A percentile compares a stretch with the other conserved stretches of the same genome.
These are phyloP conservation scores for Phytophthora chlamydospora DNA, from an alignment of 352 stramenopile species.

Conservation along the genomic window DNA sequence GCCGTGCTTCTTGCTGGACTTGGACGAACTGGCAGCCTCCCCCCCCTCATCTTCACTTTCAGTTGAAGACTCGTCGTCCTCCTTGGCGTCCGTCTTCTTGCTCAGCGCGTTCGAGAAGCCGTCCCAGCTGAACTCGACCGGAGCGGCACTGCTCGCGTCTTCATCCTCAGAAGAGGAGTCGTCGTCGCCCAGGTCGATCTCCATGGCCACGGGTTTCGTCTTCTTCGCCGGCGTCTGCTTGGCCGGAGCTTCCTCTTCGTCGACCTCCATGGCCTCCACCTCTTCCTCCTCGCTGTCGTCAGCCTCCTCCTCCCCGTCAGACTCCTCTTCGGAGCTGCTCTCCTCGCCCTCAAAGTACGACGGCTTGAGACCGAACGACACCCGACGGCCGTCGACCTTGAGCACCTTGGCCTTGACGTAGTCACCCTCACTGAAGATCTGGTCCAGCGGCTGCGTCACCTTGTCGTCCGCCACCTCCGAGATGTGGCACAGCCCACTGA, in stretches of 20 bases:
- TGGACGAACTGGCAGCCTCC: slow-evolving; percentile 71
- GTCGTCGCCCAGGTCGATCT: slow-evolving; percentile 56
- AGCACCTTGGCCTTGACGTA: slow-evolving; percentile 97
- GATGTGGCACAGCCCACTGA: slow-evolving; percentile 96
- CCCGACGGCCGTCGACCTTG: slow-evolving; percentile 91
- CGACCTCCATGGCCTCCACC: slow-evolving; percentile 55
- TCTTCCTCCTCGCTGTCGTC: slow-evolving; percentile 56
- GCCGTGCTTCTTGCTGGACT: slow-evolving; percentile 91
- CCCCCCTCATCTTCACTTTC: slow-evolving; percentile 56
- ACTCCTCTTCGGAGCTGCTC: slow-evolving; percentile 87
- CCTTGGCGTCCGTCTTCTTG: slow-evolving; percentile 50
- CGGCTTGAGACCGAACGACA: slow-evolving; percentile 96
- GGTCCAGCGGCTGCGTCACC: slow-evolving; percentile 91
- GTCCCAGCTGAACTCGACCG: slow-evolving; percentile 90
- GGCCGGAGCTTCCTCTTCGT: slow-evolving; percentile 55
- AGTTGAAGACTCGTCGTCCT: slow-evolving; percentile 56
- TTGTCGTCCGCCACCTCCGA: slow-evolving; percentile 96
- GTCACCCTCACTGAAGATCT: slow-evolving; percentile 95
- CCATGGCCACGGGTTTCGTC: slow-evolving; percentile 42
- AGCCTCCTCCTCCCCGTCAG: slow-evolving; percentile 74
- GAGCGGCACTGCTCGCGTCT: slow-evolving; percentile 31
- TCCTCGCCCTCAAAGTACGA: slow-evolving; percentile 96
- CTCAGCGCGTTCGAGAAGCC: slow-evolving; percentile 81
- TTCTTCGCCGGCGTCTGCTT: slow-evolving; percentile 41
- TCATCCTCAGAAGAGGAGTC: slow-evolving; percentile 74